Conservation (phyloP, 1,284 basidiomycete genomes). For the Sporisorium sorghi region DNA sequence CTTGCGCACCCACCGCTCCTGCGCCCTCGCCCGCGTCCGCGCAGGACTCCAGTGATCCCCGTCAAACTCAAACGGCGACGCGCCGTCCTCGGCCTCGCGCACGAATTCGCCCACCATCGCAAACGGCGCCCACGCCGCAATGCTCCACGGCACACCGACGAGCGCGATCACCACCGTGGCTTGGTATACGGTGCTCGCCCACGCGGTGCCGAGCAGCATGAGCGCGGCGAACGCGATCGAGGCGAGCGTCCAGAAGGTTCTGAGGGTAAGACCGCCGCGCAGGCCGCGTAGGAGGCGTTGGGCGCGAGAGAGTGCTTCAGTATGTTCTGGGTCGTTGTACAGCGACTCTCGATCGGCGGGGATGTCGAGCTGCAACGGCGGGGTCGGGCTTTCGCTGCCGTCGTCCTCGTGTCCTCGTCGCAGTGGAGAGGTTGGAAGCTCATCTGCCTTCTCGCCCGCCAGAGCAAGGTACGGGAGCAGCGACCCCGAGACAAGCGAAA, state of each 20-base stretch:
- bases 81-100: slow-evolving; percentile 59
- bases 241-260: slow-evolving; percentile 62
- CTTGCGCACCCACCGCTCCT: slow-evolving; percentile 13
- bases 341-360: slow-evolving; percentile 15
- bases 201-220: slow-evolving; percentile 52
- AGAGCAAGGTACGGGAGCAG: slow-evolving; percentile 60
- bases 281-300: slow-evolving; percentile 28
- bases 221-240: slow-evolving; percentile 43
- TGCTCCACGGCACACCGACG: slow-evolving; percentile 66
- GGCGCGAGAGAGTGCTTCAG: slow-evolving; percentile 20
- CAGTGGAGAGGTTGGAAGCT: neutral
- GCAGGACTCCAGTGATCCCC: slow-evolving; percentile 49
- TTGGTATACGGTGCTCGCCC: slow-evolving; percentile 36
- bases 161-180: slow-evolving; percentile 60
- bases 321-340: slow-evolving; percentile 6
- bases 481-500: slow-evolving; percentile 53
- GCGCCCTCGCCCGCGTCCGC: slow-evolving; percentile 18
- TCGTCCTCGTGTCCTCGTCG: neutral
- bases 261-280: slow-evolving; percentile 42
- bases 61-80: slow-evolving; percentile 48
- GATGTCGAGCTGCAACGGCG: slow-evolving; percentile 13
- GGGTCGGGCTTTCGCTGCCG: slow-evolving; percentile 3
- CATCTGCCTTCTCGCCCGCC: slow-evolving; percentile 32
- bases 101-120: slow-evolving; percentile 66
- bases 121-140: slow-evolving; percentile 67